These are phyloP conservation scores for Paragyromitra xinjiangensis DNA, from an alignment of 495 filamentous ascomycete species.

Conservation along the genomic window DNA sequence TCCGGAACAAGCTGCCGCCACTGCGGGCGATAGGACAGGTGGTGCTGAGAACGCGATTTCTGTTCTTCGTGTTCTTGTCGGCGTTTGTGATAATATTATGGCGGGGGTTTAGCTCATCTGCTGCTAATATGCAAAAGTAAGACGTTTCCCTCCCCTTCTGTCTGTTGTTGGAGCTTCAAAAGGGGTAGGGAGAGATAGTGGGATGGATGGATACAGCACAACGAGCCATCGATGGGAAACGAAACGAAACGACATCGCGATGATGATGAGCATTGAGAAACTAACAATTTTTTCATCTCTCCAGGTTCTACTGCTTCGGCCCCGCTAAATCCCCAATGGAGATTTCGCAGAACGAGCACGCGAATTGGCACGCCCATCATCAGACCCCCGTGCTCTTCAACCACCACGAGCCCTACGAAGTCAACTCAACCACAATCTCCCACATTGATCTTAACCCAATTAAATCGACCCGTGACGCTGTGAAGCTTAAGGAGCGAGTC, in stretches of 20 bases:
- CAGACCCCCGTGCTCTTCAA: slow-evolving; percentile 96
- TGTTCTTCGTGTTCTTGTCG: slow-evolving; percentile 75
- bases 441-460: slow-evolving; percentile 85
- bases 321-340: slow-evolving; percentile 91
- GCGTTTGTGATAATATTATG: slow-evolving; percentile 85
- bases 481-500: slow-evolving; percentile 83
- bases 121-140: slow-evolving; percentile 91
- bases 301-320: slow-evolving; percentile 96
- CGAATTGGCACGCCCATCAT: slow-evolving; percentile 84
- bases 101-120: slow-evolving; percentile 82
- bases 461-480: slow-evolving; percentile 79
- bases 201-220: slow-evolving; percentile 6
- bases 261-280: slow-evolving; percentile 49
- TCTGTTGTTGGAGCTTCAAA: slow-evolving; percentile 31
- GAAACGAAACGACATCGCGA: slow-evolving; percentile 24
- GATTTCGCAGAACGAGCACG: slow-evolving; percentile 89
- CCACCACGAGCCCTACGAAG: slow-evolving; percentile 83
- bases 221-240: slow-evolving; percentile 27
- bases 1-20: slow-evolving; percentile 81
- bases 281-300: slow-evolving; percentile 22
- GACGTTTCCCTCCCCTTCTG: slow-evolving; percentile 48
- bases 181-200: slow-evolving; percentile 9
- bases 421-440: slow-evolving; percentile 81
- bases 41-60: slow-evolving; percentile 79
- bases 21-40: slow-evolving; percentile 79